Conservation (phyloP, 306 rosid species). For the Parietaria judaica region DNA sequence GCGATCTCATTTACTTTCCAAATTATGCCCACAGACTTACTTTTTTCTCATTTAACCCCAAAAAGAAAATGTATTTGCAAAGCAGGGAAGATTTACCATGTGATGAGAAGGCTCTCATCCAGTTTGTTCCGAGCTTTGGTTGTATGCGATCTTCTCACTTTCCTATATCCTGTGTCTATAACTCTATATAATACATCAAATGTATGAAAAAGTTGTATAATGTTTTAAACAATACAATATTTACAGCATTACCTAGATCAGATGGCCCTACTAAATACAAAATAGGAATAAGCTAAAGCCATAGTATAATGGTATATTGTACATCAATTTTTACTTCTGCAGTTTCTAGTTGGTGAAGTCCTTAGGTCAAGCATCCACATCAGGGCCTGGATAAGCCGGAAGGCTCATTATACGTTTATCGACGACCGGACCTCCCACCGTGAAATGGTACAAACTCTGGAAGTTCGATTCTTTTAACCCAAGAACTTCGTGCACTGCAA, state of each 20-base stretch:
- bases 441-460: constrained; percentile 92
- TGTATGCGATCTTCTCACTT: too few relatives aligned
- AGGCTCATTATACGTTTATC: constrained; percentile 90
- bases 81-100: constrained; percentile 44
- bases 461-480: constrained; percentile 69
- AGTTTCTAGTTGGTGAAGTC: not conserved
- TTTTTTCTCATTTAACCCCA: too few relatives aligned
- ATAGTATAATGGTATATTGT: too few relatives aligned
- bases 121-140: constrained; percentile 73
- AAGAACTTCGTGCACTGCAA: constrained; percentile 80
- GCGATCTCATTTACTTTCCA: not conserved
- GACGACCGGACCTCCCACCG: constrained; percentile 76
- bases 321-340: not conserved
- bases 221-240: too few relatives aligned
- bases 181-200: too few relatives aligned
- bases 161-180: too few relatives aligned
- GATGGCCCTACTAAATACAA: too few relatives aligned
- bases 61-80: not conserved
- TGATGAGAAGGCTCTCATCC: constrained; percentile 82
- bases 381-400: constrained; percentile 94
- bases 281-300: too few relatives aligned
- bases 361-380: constrained; percentile 37
- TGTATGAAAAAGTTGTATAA: too few relatives aligned
- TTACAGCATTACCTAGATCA: too few relatives aligned
- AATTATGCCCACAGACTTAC: not conserved